phyloP scores from a whole-genome alignment of 768 basidiomycete genomes.

The Suillus clintonianus region DNA sequence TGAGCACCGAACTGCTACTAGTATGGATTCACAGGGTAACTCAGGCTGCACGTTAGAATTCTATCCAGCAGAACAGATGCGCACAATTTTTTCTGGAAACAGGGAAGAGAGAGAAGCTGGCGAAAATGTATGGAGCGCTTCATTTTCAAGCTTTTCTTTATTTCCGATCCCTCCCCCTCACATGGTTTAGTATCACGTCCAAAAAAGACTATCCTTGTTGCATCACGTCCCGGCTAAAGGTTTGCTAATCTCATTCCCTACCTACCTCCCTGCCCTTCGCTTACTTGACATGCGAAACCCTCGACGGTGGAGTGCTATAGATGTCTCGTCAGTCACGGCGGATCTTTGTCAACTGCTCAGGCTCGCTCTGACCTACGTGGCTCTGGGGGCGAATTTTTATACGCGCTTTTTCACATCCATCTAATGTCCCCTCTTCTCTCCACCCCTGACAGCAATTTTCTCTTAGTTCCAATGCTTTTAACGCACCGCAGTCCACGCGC shows the following conservation, averaged over 20 bases:
- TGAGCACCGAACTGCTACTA: not conserved
- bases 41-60: not conserved
- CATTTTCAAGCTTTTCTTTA: not conserved
- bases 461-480: not conserved
- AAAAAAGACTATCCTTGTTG: not conserved
- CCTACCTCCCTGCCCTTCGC: not conserved
- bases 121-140: not conserved
- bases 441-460: not conserved
- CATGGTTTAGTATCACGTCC: not conserved
- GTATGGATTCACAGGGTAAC: not conserved
- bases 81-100: not conserved
- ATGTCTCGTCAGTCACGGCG: not conserved
- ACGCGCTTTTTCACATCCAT: not conserved
- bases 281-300: not conserved
- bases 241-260: not conserved
- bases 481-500: conserved; percentile 2
- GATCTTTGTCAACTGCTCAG: not conserved
- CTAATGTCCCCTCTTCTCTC: not conserved
- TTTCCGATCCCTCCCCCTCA: not conserved
- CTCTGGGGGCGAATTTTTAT: not conserved
- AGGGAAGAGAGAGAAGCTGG: not conserved
- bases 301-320: not conserved
- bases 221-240: not conserved
- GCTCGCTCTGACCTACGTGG: not conserved
- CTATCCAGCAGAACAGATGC: not conserved